phyloP scores from a whole-genome alignment of 2,329 filamentous ascomycete species.

The Aspergillus sojae region DNA sequence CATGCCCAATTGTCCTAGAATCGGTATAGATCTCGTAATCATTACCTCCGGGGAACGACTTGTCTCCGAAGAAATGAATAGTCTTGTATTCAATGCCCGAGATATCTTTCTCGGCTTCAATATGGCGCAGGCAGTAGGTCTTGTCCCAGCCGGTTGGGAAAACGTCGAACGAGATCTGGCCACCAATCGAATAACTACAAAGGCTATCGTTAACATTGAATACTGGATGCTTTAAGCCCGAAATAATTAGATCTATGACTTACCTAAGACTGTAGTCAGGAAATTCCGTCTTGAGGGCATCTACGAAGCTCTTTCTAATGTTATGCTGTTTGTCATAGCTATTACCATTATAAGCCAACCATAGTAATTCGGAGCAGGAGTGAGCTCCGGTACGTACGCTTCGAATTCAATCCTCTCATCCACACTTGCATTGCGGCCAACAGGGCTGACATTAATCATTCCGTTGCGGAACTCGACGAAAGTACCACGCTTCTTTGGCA shows the following conservation, averaged over 20 bases:
- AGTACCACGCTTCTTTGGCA: conserved; percentile 67
- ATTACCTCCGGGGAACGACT: conserved; percentile 87
- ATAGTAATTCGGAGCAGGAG: not conserved
- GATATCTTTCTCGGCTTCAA: conserved; percentile 79
- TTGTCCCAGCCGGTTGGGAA: conserved; percentile 99
- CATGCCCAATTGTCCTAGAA: conserved; percentile 78
- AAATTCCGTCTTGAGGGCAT: conserved; percentile 77
- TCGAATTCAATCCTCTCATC: conserved; percentile 83
- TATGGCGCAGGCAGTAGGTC: conserved; percentile 89
- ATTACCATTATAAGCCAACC: conserved; percentile 14
- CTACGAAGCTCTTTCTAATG: conserved; percentile 76
- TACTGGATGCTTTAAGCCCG: not conserved
- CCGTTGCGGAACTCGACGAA: conserved; percentile 68
- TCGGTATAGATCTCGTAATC: conserved; percentile 94
- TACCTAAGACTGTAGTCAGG: conserved; percentile 81
- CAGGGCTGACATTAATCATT: conserved; percentile 67
- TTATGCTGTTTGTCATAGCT: conserved; percentile 76
- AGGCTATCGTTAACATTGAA: conserved; percentile 5
- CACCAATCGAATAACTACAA: conserved; percentile 83
- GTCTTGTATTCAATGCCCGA: conserved; percentile 68
- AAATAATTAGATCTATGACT: conserved; percentile 40
- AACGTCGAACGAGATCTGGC: conserved; percentile 97
- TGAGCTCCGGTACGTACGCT: conserved; percentile 41
- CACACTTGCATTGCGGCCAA: conserved; percentile 76
- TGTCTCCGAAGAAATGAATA: conserved; percentile 98